Conservation (phyloP, 2,329 filamentous ascomycete genomes). For the Mycocentrospora acerina region DNA sequence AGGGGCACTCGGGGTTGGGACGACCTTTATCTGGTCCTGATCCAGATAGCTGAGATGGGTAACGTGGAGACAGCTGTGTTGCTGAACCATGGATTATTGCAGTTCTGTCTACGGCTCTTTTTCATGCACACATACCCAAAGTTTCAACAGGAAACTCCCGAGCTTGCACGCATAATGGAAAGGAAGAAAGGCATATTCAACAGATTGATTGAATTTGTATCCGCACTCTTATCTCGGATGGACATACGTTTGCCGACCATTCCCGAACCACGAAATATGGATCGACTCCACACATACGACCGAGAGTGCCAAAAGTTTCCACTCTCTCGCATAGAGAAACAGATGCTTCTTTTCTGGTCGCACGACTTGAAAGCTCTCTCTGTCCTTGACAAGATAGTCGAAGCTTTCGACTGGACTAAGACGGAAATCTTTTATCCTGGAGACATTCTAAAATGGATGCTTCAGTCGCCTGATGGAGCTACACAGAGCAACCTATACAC, state of each 20-base stretch:
- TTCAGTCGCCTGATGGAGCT: slow-evolving; percentile 17
- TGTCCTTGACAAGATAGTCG: slow-evolving; percentile 39
- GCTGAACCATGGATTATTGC: slow-evolving; percentile 28
- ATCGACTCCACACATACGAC: slow-evolving; percentile 25
- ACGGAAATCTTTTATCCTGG: slow-evolving; percentile 36
- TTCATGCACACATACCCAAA: slow-evolving; percentile 25
- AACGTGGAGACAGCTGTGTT: slow-evolving; percentile 29
- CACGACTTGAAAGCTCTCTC: slow-evolving; percentile 31
- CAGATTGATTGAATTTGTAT: slow-evolving; percentile 32
- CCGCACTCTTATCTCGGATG: slow-evolving; percentile 27
- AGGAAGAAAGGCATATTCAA: slow-evolving; percentile 37
- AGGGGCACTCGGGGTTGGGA: slow-evolving; percentile 36
- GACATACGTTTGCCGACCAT: slow-evolving; percentile 22
- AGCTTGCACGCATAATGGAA: slow-evolving; percentile 31
- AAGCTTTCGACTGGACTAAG: slow-evolving; percentile 34
- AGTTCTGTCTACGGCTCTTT: slow-evolving; percentile 32
- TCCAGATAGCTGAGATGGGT: slow-evolving; percentile 31
- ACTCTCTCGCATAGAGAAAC: slow-evolving; percentile 24
- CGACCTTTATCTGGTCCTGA: slow-evolving; percentile 36
- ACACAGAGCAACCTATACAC: slow-evolving; percentile 18
- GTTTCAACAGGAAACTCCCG: slow-evolving; percentile 15
- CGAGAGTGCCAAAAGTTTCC: slow-evolving; percentile 28
- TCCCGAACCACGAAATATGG: slow-evolving; percentile 2
- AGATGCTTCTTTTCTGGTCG: slow-evolving; percentile 28
- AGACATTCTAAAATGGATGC: slow-evolving; percentile 36